These are phyloP conservation scores for Dipteronia dyeriana DNA, from an alignment of 345 rosid genomes.

Conservation along the genomic window DNA sequence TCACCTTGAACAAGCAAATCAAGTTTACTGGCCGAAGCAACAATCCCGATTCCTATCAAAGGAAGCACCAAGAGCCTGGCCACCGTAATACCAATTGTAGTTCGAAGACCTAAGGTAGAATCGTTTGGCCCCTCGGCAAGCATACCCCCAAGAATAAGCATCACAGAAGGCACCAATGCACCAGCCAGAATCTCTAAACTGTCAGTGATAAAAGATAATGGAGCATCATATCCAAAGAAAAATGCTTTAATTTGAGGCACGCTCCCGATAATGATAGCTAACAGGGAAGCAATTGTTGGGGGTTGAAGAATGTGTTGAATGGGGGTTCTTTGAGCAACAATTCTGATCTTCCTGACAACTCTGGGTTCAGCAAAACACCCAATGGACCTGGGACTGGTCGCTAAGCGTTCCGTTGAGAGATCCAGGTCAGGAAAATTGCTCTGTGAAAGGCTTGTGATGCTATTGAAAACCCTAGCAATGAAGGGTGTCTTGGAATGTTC, in stretches of 20 bases:
- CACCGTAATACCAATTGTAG: constrained; percentile 65
- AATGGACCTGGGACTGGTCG: constrained; percentile 64
- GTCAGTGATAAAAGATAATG: constrained; percentile 77
- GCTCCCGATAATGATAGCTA: constrained; percentile 76
- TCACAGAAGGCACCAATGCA: constrained; percentile 95
- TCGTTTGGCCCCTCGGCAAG: constrained; percentile 91
- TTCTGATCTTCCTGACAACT: constrained; percentile 83
- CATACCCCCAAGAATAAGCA: constrained; percentile 97
- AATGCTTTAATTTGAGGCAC: constrained; percentile 73
- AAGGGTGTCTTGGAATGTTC: constrained; percentile 84
- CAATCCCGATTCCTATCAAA: constrained; percentile 70
- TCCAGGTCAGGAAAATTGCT: constrained; percentile 60
- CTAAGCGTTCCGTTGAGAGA: constrained; percentile 33
- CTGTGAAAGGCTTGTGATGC: constrained; percentile 51
- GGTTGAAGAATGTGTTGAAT: constrained; percentile 89
- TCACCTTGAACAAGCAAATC: constrained; percentile 56
- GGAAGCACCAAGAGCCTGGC: constrained; percentile 93
- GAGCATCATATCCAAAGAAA: constrained; percentile 78
- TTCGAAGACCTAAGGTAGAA: constrained; percentile 73
- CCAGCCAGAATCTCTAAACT: constrained; percentile 82
- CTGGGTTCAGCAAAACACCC: constrained; percentile 85
- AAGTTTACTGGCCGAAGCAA: constrained; percentile 55
- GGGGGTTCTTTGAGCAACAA: constrained; percentile 90
- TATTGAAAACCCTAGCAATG: constrained; percentile 67
- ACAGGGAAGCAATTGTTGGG: constrained; percentile 82